These are phyloP conservation scores for Phytophthora chlamydospora DNA, from an alignment of 352 stramenopile genomes.

Conservation along the genomic window DNA sequence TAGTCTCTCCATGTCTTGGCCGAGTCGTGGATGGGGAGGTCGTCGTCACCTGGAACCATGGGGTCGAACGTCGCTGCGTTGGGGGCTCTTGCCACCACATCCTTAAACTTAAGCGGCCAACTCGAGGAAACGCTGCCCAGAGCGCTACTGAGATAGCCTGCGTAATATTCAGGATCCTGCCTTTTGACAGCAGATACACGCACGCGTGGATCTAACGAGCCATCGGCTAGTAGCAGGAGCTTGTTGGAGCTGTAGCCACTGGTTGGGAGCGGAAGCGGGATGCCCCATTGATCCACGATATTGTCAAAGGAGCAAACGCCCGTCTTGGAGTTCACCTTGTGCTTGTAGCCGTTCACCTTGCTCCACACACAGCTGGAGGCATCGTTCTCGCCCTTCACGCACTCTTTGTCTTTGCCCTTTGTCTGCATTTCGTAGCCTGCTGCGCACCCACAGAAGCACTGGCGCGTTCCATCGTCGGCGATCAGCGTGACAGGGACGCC, in stretches of 20 bases:
- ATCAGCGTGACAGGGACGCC: slow-evolving; percentile 58
- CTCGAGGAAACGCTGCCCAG: slow-evolving; percentile 18
- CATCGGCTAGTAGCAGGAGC: slow-evolving; percentile 29
- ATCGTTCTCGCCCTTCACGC: slow-evolving; percentile 25
- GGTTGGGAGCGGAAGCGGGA: slow-evolving; percentile 54
- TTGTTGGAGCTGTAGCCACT: slow-evolving; percentile 52
- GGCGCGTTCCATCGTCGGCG: slow-evolving; percentile 31
- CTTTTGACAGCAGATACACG: slow-evolving; percentile 22
- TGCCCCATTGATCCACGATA: slow-evolving; percentile 41
- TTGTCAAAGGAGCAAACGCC: slow-evolving; percentile 40
- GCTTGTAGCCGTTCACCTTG: slow-evolving; percentile 31
- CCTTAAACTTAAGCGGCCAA: slow-evolving; percentile 24
- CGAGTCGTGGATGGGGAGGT: slow-evolving; percentile 20
- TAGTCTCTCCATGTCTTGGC: slow-evolving; percentile 58
- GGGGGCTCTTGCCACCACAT: slow-evolving; percentile 18
- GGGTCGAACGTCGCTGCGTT: slow-evolving; percentile 16
- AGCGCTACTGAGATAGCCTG: slow-evolving; percentile 16
- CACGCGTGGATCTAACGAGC: slow-evolving; percentile 24
- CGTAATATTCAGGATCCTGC: slow-evolving; percentile 33
- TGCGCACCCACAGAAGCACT: slow-evolving; percentile 68
- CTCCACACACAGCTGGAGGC: slow-evolving; percentile 53
- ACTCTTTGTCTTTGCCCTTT: slow-evolving; percentile 25
- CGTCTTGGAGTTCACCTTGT: slow-evolving; percentile 28
- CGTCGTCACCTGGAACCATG: slow-evolving; percentile 9
- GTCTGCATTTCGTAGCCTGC: slow-evolving; percentile 43